These are phyloP conservation scores for Rhizoclosmatium sp. DNA, from an alignment of 192 early-diverging fungal species.

Conservation along the genomic window DNA sequence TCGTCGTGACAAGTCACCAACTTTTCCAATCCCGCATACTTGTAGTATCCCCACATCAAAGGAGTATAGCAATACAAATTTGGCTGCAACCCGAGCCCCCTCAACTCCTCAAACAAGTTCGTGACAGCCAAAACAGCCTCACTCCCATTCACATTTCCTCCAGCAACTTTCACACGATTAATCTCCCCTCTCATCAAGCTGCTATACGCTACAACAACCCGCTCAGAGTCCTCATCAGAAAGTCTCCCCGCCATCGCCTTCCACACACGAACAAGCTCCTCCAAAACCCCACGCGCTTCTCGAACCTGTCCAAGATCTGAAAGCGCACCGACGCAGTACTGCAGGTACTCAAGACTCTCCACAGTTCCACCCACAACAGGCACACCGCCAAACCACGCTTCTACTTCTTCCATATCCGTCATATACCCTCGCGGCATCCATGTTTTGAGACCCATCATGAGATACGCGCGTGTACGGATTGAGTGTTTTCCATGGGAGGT, in stretches of 20 bases:
- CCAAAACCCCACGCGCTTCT: neutral
- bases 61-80: conserved; percentile 32
- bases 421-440: neutral
- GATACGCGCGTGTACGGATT: conserved; percentile 8
- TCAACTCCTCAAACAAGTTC: conserved; percentile 9
- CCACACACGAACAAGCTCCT: conserved; percentile 1
- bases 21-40: conserved; percentile 25
- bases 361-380: too few species aligned
- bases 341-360: conserved; percentile 22
- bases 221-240: conserved; percentile 3
- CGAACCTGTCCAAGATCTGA: neutral
- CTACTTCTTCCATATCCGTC: neutral
- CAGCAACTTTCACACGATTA: neutral
- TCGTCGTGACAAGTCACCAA: conserved; percentile 15
- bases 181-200: conserved; percentile 20
- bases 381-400: neutral
- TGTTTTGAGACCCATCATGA: neutral
- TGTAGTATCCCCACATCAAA: conserved; percentile 30
- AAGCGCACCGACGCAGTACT: conserved; percentile 13
- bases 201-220: conserved; percentile 15
- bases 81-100: conserved; percentile 19
- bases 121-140: neutral
- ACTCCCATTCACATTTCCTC: neutral
- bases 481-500: neutral
- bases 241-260: neutral